phyloP scores from a whole-genome alignment of 2,329 filamentous ascomycete genomes.

The Calonectria honghensis region DNA sequence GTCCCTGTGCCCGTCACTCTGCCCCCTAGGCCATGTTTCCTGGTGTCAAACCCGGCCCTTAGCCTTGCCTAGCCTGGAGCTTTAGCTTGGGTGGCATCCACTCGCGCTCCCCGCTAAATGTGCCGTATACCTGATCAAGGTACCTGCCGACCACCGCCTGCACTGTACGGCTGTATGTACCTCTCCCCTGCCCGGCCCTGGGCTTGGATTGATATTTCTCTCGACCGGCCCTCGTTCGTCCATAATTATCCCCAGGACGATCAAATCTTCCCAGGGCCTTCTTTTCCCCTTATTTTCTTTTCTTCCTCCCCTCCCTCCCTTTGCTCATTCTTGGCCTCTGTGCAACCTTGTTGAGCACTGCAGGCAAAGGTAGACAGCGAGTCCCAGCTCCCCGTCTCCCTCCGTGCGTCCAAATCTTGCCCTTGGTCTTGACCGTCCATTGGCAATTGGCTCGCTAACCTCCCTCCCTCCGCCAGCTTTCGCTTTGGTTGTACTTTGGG shows the following conservation, averaged over 20 bases:
- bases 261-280: conserved; percentile 46
- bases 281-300: conserved; percentile 48
- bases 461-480: conserved; percentile 37
- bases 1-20: conserved; percentile 3
- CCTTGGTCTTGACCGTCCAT: conserved; percentile 35
- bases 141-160: conserved; percentile 11
- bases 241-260: conserved; percentile 33
- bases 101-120: conserved; percentile 24
- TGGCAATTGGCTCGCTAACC: conserved; percentile 49
- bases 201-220: conserved; percentile 27
- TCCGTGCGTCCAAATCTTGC: conserved; percentile 32
- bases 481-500: conserved; percentile 35
- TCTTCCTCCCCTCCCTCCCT: conserved; percentile 22
- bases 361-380: background rate
- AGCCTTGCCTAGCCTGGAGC: conserved; percentile 25
- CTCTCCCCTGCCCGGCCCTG: conserved; percentile 19
- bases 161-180: conserved; percentile 9
- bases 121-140: conserved; percentile 18
- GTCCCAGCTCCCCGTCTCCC: conserved; percentile 24
- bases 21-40: conserved; percentile 15
- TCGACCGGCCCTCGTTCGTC: conserved; percentile 29
- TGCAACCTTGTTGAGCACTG: conserved; percentile 13
- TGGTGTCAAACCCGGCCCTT: conserved; percentile 24
- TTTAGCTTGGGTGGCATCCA: conserved; percentile 19
- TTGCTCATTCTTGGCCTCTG: conserved; percentile 18